Evolutionary conservation across 148 eudicot species (phyloP).

Genomic region (Vaccinium myrtillus): DNA sequence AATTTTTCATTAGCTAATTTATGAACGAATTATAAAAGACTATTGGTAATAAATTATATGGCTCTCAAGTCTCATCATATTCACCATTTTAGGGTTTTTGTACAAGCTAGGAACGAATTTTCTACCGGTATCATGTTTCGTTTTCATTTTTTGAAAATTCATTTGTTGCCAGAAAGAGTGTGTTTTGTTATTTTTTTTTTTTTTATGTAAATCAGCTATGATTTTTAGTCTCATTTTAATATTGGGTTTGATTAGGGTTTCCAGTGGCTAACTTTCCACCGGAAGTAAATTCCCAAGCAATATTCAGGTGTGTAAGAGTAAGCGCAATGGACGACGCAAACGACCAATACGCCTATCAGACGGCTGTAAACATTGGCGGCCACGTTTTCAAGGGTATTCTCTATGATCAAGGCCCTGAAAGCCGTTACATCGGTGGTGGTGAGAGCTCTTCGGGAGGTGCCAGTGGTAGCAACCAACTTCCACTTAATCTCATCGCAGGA

Average conservation of each 20-base stretch:
- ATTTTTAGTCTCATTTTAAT: not conserved
- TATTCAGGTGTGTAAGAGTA: conserved; percentile 80
- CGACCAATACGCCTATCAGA: conserved; percentile 81
- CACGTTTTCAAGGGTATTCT: conserved; percentile 92
- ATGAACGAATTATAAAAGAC: too few species aligned
- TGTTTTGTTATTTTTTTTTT: not conserved
- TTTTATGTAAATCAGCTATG: not conserved
- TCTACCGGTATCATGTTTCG: not conserved
- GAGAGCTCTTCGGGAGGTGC: conserved; percentile 42
- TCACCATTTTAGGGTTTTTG: too few species aligned
- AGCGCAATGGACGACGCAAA: conserved; percentile 66
- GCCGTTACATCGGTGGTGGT: conserved; percentile 39
- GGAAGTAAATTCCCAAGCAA: conserved; percentile 68
- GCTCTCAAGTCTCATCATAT: too few species aligned
- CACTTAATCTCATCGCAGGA: conserved; percentile 29
- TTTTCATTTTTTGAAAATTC: not conserved
- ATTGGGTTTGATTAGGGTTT: conserved; percentile 43
- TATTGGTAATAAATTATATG: too few species aligned
- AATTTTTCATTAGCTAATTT: too few species aligned
- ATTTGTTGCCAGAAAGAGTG: not conserved
- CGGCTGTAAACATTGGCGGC: conserved; percentile 86
- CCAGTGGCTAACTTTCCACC: conserved; percentile 71
- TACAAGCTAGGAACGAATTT: too few species aligned
- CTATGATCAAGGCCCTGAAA: conserved; percentile 79
- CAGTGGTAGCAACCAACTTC: conserved; percentile 18